A percentile compares a stretch with the other conserved stretches of the same genome.
phyloP scores from a whole-genome alignment of 768 basidiomycete species.

The Rossbeevera mucosa region DNA sequence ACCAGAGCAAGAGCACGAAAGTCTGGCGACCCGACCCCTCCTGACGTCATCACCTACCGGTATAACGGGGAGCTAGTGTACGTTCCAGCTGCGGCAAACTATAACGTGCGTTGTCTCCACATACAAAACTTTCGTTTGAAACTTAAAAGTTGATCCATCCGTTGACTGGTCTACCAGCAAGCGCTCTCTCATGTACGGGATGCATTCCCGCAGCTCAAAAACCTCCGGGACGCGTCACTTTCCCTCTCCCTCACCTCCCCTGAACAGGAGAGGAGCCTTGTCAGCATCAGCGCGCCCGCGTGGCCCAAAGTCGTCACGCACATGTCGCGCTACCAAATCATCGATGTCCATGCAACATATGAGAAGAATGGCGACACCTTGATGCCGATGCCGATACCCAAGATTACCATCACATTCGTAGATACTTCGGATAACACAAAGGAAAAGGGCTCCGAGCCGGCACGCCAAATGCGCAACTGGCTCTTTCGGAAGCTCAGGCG shows the following conservation, averaged over 20 bases:
- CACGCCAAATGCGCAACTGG: constrained; percentile 30
- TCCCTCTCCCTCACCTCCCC: constrained; percentile 39
- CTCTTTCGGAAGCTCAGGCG: constrained; percentile 10
- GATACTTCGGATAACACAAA: constrained; percentile 11
- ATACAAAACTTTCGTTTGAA: too few relatives aligned
- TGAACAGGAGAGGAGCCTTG: constrained; percentile 31
- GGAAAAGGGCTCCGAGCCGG: constrained; percentile 32
- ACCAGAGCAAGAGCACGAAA: background rate
- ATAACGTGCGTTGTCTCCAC: constrained; percentile 34
- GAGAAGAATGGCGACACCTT: background rate
- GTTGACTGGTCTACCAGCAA: constrained; percentile 32
- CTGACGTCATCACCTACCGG: constrained; percentile 50
- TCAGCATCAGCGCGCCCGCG: constrained; percentile 49
- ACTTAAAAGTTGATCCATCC: background rate
- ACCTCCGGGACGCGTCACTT: constrained; percentile 38
- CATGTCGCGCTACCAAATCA: constrained; percentile 43
- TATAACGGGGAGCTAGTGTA: constrained; percentile 43
- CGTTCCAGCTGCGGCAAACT: constrained; percentile 41
- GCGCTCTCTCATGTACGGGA: constrained; percentile 48
- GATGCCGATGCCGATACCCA: constrained; percentile 23
- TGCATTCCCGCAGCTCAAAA: constrained; percentile 42
- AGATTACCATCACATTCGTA: constrained; percentile 25
- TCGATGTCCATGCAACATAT: constrained; percentile 37
- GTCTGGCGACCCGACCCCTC: background rate
- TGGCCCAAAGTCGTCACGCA: constrained; percentile 42